These are phyloP conservation scores for Aphanoascus verrucosus DNA, from an alignment of 2,329 filamentous ascomycete species.

Conservation along the genomic window DNA sequence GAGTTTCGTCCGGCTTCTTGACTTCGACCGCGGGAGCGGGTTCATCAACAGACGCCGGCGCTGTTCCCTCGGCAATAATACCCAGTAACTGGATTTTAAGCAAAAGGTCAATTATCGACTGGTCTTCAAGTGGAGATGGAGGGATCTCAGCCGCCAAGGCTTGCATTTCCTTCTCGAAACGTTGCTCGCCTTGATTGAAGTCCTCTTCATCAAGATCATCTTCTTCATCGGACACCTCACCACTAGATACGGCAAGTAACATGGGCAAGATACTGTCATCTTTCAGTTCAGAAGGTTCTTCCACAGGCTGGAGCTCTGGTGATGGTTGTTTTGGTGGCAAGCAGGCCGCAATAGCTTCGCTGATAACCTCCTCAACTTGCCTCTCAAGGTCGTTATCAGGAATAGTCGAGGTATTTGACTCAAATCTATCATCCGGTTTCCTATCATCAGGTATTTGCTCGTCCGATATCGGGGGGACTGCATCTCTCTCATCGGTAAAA, in stretches of 20 bases:
- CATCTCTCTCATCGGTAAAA: slow-evolving; percentile 23
- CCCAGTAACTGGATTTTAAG: slow-evolving; percentile 37
- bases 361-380: background rate
- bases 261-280: slow-evolving; percentile 13
- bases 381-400: background rate
- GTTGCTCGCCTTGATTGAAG: slow-evolving; percentile 35
- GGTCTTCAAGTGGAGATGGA: slow-evolving; percentile 33
- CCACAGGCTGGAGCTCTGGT: background rate
- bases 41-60: slow-evolving; percentile 22
- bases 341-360: background rate
- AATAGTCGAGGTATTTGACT: background rate
- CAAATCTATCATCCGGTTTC: background rate
- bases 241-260: slow-evolving; percentile 29
- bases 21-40: slow-evolving; percentile 18
- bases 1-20: slow-evolving; percentile 14
- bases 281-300: background rate
- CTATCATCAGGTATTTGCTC: background rate
- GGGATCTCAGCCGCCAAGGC: slow-evolving; percentile 35
- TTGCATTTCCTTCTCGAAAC: slow-evolving; percentile 38
- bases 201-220: slow-evolving; percentile 40
- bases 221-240: slow-evolving; percentile 38
- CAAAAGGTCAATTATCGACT: slow-evolving; percentile 32
- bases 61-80: slow-evolving; percentile 30
- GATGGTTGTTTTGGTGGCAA: background rate
- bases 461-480: background rate